Conservation (phyloP, 1,284 basidiomycete species). For the Malassezia globosa region DNA sequence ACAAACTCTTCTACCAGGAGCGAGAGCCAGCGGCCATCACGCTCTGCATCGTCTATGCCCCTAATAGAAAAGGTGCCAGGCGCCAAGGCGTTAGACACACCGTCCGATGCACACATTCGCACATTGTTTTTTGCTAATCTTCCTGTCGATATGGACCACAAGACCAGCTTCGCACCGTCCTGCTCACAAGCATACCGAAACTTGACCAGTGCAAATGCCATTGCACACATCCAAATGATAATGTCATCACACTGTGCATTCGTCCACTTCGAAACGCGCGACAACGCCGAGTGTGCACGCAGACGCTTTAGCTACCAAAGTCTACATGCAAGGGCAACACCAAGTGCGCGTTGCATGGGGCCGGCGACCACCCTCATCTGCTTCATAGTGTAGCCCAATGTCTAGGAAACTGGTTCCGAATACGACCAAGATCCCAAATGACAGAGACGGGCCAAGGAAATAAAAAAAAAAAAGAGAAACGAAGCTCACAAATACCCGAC, state of each 20-base stretch:
- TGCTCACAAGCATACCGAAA: constrained; percentile 36
- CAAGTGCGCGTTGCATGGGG: constrained; percentile 74
- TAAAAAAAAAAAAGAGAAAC: no score
- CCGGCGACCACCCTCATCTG: constrained; percentile 21
- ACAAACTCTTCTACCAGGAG: no score
- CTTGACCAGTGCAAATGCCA: constrained; percentile 56
- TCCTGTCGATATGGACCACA: constrained; percentile 63
- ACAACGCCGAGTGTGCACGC: constrained; percentile 71
- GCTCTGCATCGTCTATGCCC: constrained; percentile 59
- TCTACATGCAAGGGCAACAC: constrained; percentile 71
- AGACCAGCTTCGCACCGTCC: background rate
- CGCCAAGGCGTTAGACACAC: constrained; percentile 69
- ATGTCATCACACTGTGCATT: constrained; percentile 64
- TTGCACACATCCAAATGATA: constrained; percentile 52
- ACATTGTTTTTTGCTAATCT: constrained; percentile 83
- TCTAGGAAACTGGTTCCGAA: no score
- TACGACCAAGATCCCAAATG: no score
- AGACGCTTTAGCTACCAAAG: constrained; percentile 69
- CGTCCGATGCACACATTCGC: constrained; percentile 72
- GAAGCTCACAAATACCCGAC: no score
- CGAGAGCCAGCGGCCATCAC: no score
- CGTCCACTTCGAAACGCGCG: constrained; percentile 75
- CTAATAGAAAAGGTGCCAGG: constrained; percentile 63
- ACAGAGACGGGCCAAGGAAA: no score
- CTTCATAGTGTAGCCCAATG: no score